phyloP scores from a whole-genome alignment of 1,139 yeast genomes.

The Lodderomyces orthopsilosis region DNA sequence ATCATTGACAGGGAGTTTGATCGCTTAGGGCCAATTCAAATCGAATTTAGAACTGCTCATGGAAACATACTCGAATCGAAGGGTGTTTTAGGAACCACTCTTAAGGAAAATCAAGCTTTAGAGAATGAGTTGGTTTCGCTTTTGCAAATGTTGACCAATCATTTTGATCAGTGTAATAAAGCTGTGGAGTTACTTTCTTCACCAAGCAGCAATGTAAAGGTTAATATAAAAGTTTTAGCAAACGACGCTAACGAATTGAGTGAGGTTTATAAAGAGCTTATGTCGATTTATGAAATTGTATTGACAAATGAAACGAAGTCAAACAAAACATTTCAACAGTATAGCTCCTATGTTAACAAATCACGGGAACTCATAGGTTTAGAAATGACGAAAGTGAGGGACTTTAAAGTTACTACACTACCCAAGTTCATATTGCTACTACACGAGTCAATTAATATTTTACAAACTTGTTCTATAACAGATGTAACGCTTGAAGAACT shows the following conservation, averaged over 20 bases:
- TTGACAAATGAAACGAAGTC: constrained; percentile 36
- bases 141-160: constrained; percentile 71
- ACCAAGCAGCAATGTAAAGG: constrained; percentile 6
- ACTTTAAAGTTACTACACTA: constrained; percentile 25
- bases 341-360: constrained; percentile 19
- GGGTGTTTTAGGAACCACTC: constrained; percentile 19
- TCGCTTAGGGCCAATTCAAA: constrained; percentile 20
- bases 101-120: constrained; percentile 46
- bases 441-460: constrained; percentile 18
- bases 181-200: constrained; percentile 23
- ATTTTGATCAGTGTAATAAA: constrained; percentile 72
- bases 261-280: constrained; percentile 29
- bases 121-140: constrained; percentile 72
- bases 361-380: constrained; percentile 15
- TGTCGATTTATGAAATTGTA: constrained; percentile 36
- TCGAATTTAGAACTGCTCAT: constrained; percentile 15
- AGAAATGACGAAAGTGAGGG: constrained; percentile 19
- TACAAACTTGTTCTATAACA: constrained; percentile 16
- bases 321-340: constrained; percentile 20
- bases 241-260: constrained; percentile 36
- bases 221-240: constrained; percentile 31
- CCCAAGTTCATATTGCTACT: constrained; percentile 25
- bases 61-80: constrained; percentile 17
- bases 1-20: constrained; percentile 22
- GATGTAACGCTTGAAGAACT: constrained; percentile 10